Percentiles rank a stretch among this genome's conserved stretches.
phyloP scores from a whole-genome alignment of 2,329 filamentous ascomycete species.

The Cercospora berteroae region DNA sequence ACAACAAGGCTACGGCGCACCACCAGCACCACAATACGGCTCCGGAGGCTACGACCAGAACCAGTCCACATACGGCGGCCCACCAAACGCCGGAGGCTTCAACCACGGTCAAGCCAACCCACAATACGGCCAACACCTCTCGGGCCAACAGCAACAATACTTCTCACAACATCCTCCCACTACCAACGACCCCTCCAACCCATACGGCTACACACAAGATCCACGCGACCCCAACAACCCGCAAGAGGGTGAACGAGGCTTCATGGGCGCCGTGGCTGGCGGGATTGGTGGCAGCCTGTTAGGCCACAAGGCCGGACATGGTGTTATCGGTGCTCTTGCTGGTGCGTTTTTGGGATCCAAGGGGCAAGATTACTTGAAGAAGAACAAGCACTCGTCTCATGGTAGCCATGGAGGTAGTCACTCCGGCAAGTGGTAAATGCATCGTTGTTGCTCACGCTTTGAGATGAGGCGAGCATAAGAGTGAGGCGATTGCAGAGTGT shows the following conservation, averaged over 20 bases:
- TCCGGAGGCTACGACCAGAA: conserved; percentile 25
- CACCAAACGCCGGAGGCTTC: conserved; percentile 34
- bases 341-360: conserved; percentile 58
- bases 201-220: conserved; percentile 38
- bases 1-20: conserved; percentile 28
- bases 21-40: conserved; percentile 23
- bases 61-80: conserved; percentile 13
- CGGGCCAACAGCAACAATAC: conserved; percentile 23
- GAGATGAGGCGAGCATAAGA: neutral
- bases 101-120: conserved; percentile 30
- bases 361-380: conserved; percentile 49
- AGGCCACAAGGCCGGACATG: conserved; percentile 58
- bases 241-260: conserved; percentile 56
- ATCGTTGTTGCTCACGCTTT: neutral
- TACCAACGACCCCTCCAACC: conserved; percentile 38
- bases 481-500: neutral
- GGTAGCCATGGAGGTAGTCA: neutral
- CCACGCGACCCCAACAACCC: conserved; percentile 44
- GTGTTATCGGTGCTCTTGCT: conserved; percentile 54
- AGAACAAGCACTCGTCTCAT: conserved; percentile 23
- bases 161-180: conserved; percentile 25
- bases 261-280: conserved; percentile 57
- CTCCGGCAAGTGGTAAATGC: neutral
- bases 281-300: conserved; percentile 57
- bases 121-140: conserved; percentile 25